phyloP scores from a whole-genome alignment of 2,329 filamentous ascomycete genomes.

The Stagonosporopsis cucurbitacearum region DNA sequence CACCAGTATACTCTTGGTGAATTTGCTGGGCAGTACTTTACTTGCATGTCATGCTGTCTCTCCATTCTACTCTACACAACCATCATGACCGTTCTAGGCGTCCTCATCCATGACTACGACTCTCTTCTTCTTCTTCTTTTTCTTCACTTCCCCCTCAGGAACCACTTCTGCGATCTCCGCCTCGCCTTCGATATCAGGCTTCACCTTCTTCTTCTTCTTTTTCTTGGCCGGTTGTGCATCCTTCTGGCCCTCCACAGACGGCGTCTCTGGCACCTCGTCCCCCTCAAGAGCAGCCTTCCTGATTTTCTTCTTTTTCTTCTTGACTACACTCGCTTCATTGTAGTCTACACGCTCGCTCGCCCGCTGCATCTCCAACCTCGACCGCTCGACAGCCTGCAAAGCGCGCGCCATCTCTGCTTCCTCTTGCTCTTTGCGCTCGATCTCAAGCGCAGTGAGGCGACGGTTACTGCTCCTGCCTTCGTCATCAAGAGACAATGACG shows the following conservation, averaged over 20 bases:
- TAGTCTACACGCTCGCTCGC: slow-evolving; percentile 77
- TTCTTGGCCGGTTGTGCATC: slow-evolving; percentile 33
- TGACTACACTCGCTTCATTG: slow-evolving; percentile 70
- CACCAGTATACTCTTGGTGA: background rate
- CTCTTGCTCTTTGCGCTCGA: slow-evolving; percentile 73
- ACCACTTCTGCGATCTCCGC: slow-evolving; percentile 21
- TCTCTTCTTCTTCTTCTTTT: slow-evolving; percentile 52
- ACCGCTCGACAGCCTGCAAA: slow-evolving; percentile 84
- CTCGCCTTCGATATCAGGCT: slow-evolving; percentile 29
- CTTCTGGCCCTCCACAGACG: slow-evolving; percentile 21
- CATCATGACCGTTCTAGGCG: background rate
- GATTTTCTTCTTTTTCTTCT: slow-evolving; percentile 63
- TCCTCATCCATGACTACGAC: slow-evolving; percentile 43
- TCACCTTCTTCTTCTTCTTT: slow-evolving; percentile 55
- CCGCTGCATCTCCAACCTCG: slow-evolving; percentile 87
- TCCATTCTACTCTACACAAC: background rate
- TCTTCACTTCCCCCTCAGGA: slow-evolving; percentile 38
- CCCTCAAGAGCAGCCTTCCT: slow-evolving; percentile 58
- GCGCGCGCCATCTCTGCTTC: slow-evolving; percentile 89
- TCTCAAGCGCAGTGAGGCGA: slow-evolving; percentile 56
- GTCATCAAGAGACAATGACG: slow-evolving; percentile 72
- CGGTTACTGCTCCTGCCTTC: slow-evolving; percentile 40
- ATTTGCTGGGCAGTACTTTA: background rate
- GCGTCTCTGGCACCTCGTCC: slow-evolving; percentile 31
- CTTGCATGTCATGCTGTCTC: background rate